These are phyloP conservation scores for Karstenula rhodostoma DNA, from an alignment of 2,329 filamentous ascomycete genomes.

Conservation along the genomic window DNA sequence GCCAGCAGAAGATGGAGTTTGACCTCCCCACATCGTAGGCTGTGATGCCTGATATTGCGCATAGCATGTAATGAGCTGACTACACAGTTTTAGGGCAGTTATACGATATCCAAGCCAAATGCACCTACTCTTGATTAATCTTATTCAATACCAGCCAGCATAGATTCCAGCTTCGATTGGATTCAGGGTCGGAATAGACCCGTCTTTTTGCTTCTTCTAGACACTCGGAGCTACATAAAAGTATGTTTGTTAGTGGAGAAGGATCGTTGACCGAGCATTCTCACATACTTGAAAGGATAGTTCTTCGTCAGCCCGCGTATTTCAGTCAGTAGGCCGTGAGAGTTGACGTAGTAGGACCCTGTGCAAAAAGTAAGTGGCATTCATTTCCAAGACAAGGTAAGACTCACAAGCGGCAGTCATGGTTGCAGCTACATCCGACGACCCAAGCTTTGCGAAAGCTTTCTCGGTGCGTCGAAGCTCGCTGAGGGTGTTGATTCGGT, in stretches of 20 bases:
- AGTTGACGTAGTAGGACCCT: conserved; percentile 73
- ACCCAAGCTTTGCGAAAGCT: conserved; percentile 65
- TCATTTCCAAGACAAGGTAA: not conserved
- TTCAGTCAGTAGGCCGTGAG: conserved; percentile 73
- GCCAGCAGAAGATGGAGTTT: conserved; percentile 63
- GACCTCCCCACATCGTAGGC: conserved; percentile 75
- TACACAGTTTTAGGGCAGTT: conserved; percentile 40
- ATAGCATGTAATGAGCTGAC: conserved; percentile 68
- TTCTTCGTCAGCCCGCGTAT: conserved; percentile 72
- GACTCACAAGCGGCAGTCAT: conserved; percentile 72
- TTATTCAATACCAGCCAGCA: conserved; percentile 76
- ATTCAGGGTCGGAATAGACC: conserved; percentile 70
- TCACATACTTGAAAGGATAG: conserved; percentile 66
- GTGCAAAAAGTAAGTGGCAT: not conserved
- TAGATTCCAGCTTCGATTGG: conserved; percentile 77
- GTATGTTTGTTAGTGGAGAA: not conserved
- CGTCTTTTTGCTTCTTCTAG: conserved; percentile 70
- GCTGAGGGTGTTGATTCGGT: conserved; percentile 76
- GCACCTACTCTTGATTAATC: conserved; percentile 69
- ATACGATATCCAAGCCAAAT: no score
- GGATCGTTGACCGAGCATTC: not conserved
- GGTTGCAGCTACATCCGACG: conserved; percentile 67
- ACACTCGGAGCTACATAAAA: conserved; percentile 61
- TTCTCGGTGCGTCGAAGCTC: conserved; percentile 77
- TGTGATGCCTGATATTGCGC: conserved; percentile 68